Base-by-base conservation (phyloP, 2,329 filamentous ascomycete species). In the Pseudogymnoascus sp. region DNA sequence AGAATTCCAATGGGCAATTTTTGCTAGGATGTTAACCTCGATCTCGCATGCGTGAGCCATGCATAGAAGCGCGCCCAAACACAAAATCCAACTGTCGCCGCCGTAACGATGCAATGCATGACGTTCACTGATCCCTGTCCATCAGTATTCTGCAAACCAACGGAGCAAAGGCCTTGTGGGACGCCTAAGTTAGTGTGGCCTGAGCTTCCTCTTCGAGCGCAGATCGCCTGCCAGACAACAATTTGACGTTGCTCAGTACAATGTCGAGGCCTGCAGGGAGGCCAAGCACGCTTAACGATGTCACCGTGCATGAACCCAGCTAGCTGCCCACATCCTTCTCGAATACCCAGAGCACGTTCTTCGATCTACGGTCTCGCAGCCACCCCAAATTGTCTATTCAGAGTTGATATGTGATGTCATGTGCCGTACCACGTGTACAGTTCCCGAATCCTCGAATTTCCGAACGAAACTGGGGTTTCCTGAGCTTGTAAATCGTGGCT, bases 341-440 rank as follows among this genome's bases (percentile, higher is more conserved):
- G 14, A 54, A 54, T 54, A 54, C 12, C 18, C 9, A 18, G 43
- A 54, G 47, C 47, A 54, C 47, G 25, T 54, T 54, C 32, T 54
- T n/a, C 20, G 25, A 54, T 54, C 25, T 54, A 32, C 28, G n/a
- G 47, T 20, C 47, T 30, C 47, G n/a, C 47, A 32, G 25, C 18
- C 16, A 54, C n/a, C n/a, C 25, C n/a, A 54, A 32, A 54, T 16
- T 32, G 32, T 54, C 6, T 32, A 5, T 54, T 54, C n/a, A 5
- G 28, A 6, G 25, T 54, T 7, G 28, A 54, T 30, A 54, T 54
- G 47, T 54, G 47, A 54, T 54, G 47, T 54, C 47, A 54, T 54
- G n/a, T 54, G 18, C 41, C 25, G 28, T 32, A 54, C 47, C 47
- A 54, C 47, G 47, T 54, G 47, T 54, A 54, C 47, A 54, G 9